Base-by-base conservation (phyloP, 139 green algal species). In the Chlorella sp. region DNA sequence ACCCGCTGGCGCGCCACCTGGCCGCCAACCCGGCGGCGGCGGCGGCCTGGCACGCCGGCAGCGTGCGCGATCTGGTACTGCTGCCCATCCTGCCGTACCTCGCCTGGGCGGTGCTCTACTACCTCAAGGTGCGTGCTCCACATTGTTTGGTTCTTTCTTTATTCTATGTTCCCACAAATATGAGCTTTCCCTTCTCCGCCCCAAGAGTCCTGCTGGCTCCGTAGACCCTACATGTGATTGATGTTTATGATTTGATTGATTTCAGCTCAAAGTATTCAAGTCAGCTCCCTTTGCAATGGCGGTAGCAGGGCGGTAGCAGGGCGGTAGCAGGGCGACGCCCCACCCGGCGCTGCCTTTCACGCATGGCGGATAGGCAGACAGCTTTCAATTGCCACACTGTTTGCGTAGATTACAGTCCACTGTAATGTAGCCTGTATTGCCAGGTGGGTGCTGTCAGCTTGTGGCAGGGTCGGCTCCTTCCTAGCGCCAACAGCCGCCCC, bases 71-170 rank as follows among this genome's bases (percentile, higher is more conserved):
- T 64, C 92, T 97, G 66, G 87, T 95, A 14, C 32, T 95, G 22
- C 84, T 96, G n/a, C 96, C 96, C 0, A 89, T 97, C 89, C 71
- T 92, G 32, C 92, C 93, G 53, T 94, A 95, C 81, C 78, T 94
- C 24, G 7, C 89, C 14, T 95, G 93, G 94, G 94, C 94, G 14
- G 71, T 93, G 22, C 34, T 94, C 4, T 98, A 98, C 91, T 98
- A 96, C 91, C 28, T 95, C 76, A 96, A 97, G 91, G 92, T 92
- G 42, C 3, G 69, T 15, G 81, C 36, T 30, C 57, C 12, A 12
- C 37, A 11, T 5, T 32, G 16, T 5, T 32, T 28, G 66, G 26
- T 77, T 3, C 28, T 77, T 71, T 26, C 64, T 28, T 71, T 14
- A 18, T 68, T 68, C 60, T 68, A 68, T 14, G 14, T 68, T n/a